Conservation (phyloP, 805 yeast species). For the Lipomyces spencermartinsiae region DNA sequence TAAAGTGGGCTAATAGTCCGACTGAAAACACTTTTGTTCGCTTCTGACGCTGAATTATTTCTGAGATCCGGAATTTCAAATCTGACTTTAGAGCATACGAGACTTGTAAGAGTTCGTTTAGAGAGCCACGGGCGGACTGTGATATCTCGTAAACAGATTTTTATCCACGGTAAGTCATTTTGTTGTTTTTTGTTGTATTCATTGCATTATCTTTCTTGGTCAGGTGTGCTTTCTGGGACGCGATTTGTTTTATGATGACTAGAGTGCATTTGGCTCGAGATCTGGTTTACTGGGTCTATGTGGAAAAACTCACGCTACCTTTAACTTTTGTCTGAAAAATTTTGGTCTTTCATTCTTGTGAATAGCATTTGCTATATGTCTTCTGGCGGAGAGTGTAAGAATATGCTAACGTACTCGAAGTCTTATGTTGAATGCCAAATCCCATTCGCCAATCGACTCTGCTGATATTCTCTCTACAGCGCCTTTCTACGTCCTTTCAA, state of each 20-base stretch:
- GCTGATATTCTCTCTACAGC: background rate
- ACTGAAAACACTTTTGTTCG: background rate
- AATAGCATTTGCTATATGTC: constrained; percentile 12
- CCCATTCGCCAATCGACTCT: background rate
- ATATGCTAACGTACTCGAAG: constrained; percentile 1
- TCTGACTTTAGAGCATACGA: background rate
- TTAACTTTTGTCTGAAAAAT: constrained; percentile 50
- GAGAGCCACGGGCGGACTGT: background rate
- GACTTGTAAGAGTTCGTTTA: no score
- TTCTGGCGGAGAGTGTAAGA: background rate
- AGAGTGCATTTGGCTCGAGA: constrained; percentile 99
- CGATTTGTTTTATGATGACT: constrained; percentile 64
- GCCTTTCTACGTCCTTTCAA: background rate
- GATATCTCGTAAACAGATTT: background rate
- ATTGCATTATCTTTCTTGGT: background rate
- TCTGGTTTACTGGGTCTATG: constrained; percentile 64
- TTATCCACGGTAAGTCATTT: background rate
- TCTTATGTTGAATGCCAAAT: background rate
- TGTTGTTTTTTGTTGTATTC: background rate
- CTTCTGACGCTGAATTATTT: background rate
- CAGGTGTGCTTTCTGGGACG: background rate
- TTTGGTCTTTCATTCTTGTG: constrained; percentile 4
- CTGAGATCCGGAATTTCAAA: background rate
- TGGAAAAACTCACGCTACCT: constrained; percentile 98
- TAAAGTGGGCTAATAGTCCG: no score